Base-by-base conservation (phyloP, 2,329 filamentous ascomycete species). In the Venturia carpophila region DNA sequence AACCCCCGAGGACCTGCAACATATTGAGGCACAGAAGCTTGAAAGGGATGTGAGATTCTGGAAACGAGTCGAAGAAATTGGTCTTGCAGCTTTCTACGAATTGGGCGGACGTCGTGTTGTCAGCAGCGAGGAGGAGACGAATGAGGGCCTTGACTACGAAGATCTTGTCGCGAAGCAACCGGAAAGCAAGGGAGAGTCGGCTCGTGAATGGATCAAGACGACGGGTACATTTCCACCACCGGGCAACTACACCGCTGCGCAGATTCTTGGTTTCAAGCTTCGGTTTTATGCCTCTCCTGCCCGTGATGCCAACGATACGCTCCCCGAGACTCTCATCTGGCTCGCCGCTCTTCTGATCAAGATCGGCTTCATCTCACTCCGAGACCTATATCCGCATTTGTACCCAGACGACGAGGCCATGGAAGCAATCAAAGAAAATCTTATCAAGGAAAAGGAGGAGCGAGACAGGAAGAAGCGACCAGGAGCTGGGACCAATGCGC, bases 251-350 rank as follows among this genome's bases (percentile, higher is more conserved):
- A 91, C 95, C 66, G 94, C 94, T 0, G 95, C 95, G 39, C 94
- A 97, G 74, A 83, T 99, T 3, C 86, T 99, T 17, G 94, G 94
- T 4, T 99, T 99, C 82, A 99, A 99, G 76, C 83, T 99, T 62
- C 90, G 91, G 17, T 99, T 96, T 75, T 99, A 99, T 73, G 89
- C 91, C 49, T 95, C 91, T 0, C 81, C 87, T 37, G 87, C 89
- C 43, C 85, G 93, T 65, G 86, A 90, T 67, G 83, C 87, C 64
- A 80, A 83, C 0, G 94, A 97, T 71, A 82, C 87, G 2, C 81
- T 97, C 1, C 94, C 94, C 0, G 90, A 94, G 47, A 99, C 99
- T 70, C 82, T 99, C 3, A 91, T 97, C 39, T 96, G 94, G 69
- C 83, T 99, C 21, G 89, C 92, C 0, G 92, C 94, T 1, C 83